Evolutionary conservation across 2,329 filamentous ascomycete genomes (phyloP), one percentile per base, ranked within the genome.

Genomic region (Calonectria crousiana): DNA sequence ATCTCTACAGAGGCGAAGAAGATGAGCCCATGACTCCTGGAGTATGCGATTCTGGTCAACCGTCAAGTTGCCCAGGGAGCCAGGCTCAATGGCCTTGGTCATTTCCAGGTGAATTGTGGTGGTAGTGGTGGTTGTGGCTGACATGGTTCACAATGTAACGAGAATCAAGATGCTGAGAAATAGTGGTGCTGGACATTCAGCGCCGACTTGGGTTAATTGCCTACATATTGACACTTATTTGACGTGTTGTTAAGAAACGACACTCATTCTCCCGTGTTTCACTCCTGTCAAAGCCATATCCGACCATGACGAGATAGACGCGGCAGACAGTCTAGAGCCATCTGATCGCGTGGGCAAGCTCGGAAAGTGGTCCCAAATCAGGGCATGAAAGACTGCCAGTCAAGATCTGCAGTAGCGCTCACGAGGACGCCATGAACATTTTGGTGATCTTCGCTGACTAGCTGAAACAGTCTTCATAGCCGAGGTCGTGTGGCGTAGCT

Each of bases 1-100:
- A 23, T 56, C 30, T 44, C 72, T 75, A 2, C 73, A 72, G 16
- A 79, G 44, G 5, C 77, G 69, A 13, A 79, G 73, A 11, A 79
- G 47, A 58, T 79, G 73, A 10, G 70, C 74, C 77, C 77, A 79
- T 9, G 77, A 73, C 32, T 79, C 69, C 8, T 78, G 72, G 5
- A 79, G 56, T 11, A 47, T 77, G 30, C 26, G 64, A 28, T 76
- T 60, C 18, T 79, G 67, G 13, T 79, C 71, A 13, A 69, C 28
- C 1, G 78, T 79, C 20, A 79, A 67, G 14, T 79, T 79, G 1
- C 73, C 71, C 30, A 76, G 56, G 1, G 76, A 77, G 8, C 77
- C 77, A 30, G 76, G 74, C 16, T 77, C 77, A 10, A 71, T 20
- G 1, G 49, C 26, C 9, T 38, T 20, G 32, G 76, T 49, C 77